phyloP scores from a whole-genome alignment of 768 basidiomycete genomes.

The Melanogaster broomeanus region DNA sequence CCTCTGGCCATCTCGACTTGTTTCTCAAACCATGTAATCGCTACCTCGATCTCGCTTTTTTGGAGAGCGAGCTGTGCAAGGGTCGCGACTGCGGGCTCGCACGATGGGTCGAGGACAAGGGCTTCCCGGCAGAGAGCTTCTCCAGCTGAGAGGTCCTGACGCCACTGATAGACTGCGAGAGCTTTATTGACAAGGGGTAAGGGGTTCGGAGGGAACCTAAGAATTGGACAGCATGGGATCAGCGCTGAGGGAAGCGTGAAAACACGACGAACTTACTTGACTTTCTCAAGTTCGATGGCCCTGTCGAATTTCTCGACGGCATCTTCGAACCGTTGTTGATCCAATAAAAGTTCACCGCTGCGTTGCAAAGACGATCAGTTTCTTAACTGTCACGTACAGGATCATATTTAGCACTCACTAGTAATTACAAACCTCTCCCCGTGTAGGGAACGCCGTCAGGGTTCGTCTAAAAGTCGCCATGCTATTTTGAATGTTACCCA shows the following conservation, averaged over 20 bases:
- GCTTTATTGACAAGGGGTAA: constrained; percentile 97
- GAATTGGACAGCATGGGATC: constrained; percentile 1
- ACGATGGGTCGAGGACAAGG: constrained; percentile 84
- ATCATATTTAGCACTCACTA: constrained; percentile 58
- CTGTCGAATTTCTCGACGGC: constrained; percentile 91
- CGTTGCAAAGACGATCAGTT: background rate
- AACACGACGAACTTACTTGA: constrained; percentile 48
- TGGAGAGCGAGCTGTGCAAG: constrained; percentile 92
- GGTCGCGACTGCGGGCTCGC: constrained; percentile 95
- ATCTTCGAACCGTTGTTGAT: constrained; percentile 86
- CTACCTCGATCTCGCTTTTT: constrained; percentile 84
- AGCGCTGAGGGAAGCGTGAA: background rate
- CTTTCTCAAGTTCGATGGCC: constrained; percentile 85
- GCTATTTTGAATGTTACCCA: constrained; percentile 70
- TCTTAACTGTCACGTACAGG: background rate
- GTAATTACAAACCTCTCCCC: constrained; percentile 92
- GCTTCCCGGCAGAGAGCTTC: constrained; percentile 89
- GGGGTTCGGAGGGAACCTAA: constrained; percentile 69
- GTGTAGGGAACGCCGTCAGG: constrained; percentile 79
- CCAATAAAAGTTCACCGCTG: constrained; percentile 92
- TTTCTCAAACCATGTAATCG: constrained; percentile 82
- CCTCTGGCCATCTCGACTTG: constrained; percentile 87
- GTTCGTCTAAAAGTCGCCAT: constrained; percentile 92
- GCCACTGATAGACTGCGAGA: constrained; percentile 95
- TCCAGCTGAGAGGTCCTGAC: constrained; percentile 81